Evolutionary conservation across 2,329 filamentous ascomycete genomes (phyloP), one percentile per base, ranked within the genome.

Genomic region (Fusarium dimerum): DNA sequence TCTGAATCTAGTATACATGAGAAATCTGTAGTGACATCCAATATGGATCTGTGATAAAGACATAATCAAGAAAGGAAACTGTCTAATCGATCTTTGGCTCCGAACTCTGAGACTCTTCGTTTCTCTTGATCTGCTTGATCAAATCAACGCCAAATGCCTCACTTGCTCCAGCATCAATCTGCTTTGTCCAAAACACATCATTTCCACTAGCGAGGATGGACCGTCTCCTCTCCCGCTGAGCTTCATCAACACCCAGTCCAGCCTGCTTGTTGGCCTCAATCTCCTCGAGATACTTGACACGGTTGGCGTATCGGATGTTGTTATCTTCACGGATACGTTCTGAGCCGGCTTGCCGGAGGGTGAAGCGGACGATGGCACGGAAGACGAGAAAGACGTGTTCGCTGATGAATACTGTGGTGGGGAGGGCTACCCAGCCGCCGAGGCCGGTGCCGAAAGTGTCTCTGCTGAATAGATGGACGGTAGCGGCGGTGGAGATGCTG

Each of bases 301-400:
- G 70, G 6, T 65, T 61, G 0, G 69, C 69, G 45, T 76, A 78
- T 1, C 68, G 68, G 52, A 71, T 64, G 44, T 70, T 64, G n/a
- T 73, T 65, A 53, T 77, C 72, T 9, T 66, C 65, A 9, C 74
- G 69, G 6, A 76, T 72, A 26, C 74, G 68, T 32, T 73, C 69
- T 0, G 74, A 77, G 1, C 75, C 75, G 9, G 72, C 62, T 2
- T 68, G 66, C 16, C 72, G 60, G 7, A 78, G 70, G 0, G 70
- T 48, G 29, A 66, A 72, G 13, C 68, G 65, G 2, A 75, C 71
- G 0, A 73, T 39, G 2, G 70, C 63, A 0, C 86, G 81, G 0
- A 88, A 74, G 7, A 84, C 69, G 5, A 92, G 77, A 63, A 89
- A 89, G 29, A 86, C 71, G 65, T 92, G 89, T 66, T 92, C 88